Base-by-base conservation (phyloP, 1,284 basidiomycete genomes). In the Vanrija pseudolonga region DNA sequence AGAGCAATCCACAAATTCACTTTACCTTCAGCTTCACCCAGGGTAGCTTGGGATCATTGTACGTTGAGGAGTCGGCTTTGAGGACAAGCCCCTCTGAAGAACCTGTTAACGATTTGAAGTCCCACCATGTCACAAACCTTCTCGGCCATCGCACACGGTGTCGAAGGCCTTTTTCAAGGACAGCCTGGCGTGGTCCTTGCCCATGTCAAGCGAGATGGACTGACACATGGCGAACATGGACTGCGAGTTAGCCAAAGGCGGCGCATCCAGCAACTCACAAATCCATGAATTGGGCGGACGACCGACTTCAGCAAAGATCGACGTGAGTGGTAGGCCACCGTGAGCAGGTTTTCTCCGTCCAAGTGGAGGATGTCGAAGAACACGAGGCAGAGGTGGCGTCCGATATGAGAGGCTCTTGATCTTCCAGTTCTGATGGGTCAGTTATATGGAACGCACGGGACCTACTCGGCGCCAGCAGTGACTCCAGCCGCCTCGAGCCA, bases 281-380 rank as follows among this genome's bases (percentile, higher is more conserved):
- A 83, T 1, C 87, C 86, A 0, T 80, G 80, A 19, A 82, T 79
- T 5, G 73, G 65, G 0, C 66, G 63, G 19, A 91, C 76, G 6
- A 84, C 57, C 0, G 74, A 67, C 66, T 90, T 85, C 4, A 94
- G 80, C 2, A 82, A 65, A 9, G 69, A 64, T 20, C 89, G 81
- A 6, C 91, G 83, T 11, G 77, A 58, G 0, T 71, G 70, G 64
- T 92, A 92, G 0, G 84, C 70, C 3, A 69, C 67, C 2, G 78
- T 73, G 7, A 90, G 65, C 11, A 89, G 76, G 6, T 81, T 85
- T 24, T 73, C 58, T 14, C 77, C 82, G 60, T 91, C 82, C 0
- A 90, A 72, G 18, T 82, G 71, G 3, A 95, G 78, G 12, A 92
- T 67, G 63, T 93, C 91, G 65, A 93, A 94, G 78, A 90, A 93